Evolutionary conservation across 2,329 filamentous ascomycete genomes (phyloP), one percentile per base, ranked within the genome.

Genomic region (Incumbomyces lentus): DNA sequence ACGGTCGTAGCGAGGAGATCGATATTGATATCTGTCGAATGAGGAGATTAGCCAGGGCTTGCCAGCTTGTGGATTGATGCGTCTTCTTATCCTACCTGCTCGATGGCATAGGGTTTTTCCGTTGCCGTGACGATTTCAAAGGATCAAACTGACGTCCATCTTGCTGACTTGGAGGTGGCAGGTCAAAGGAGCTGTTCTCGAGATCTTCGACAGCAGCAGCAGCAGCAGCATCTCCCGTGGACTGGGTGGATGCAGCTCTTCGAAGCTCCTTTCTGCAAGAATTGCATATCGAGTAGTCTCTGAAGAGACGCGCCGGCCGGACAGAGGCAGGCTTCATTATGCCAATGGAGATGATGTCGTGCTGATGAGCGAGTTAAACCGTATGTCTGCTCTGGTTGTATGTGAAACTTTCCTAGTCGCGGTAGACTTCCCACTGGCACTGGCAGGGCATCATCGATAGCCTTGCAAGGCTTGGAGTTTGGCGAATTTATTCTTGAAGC

Each of bases 1-100:
- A 60, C 90, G 86, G 66, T 95, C 82, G 75, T 89, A 98, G 70
- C 90, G 92, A 53, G 92, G 92, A 42, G 90, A 83, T 54, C 89
- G 87, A 67, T 84, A 96, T 68, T 94, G 86, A 70, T 96, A 98
- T 75, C 90, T 94, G 52, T 44, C 14, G 26, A 35, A n/a, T 19
- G 16, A 29, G 14, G 11, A 17, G 46, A 48, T 43, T 50, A 47
- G 34, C 16, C 19, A 7, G 18, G 6, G 17, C 11, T 12, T 30
- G 14, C n/a, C 14, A 14, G 6, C 14, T 11, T 2, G 31, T 17
- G 18, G 5, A 4, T 16, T 39, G 13, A 36, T n/a, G 32, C 13
- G 19, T 17, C 12, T n/a, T n/a, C 18, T 6, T 7, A 31, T 13
- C 58, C 42, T 64, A 68, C 66, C 66, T 62, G 63, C 64, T 67